Evolutionary conservation across 345 rosid species (phyloP), one percentile per base, ranked within the genome.

Genomic region (Melastoma malabathricum): DNA sequence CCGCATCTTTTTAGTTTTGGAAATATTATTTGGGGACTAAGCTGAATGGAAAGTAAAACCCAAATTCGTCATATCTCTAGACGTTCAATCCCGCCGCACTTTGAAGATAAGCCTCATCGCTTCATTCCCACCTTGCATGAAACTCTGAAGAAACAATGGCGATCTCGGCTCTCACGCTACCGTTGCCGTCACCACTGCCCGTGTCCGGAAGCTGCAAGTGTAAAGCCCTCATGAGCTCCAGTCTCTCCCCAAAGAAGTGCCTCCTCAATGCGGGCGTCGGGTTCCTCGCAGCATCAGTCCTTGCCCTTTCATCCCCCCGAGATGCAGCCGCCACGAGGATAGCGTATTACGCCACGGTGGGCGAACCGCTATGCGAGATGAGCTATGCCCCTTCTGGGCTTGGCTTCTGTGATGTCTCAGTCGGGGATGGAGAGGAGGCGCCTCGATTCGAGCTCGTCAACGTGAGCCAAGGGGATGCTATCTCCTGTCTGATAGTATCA

Each of bases 241-340:
- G 52, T 51, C 48, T 60, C 43, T 13, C 57, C 6, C 22, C 60
- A 14, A 79, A 64, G 39, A 81, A 70, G 15, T 56, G 64, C 15
- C 19, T 74, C 23, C 15, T 69, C 2, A 67, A 71, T 55, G 48
- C 64, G 69, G 89, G 96, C 50, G 47, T 82, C 49, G 94, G 89
- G 46, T 45, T 90, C 43, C 50, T 90, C 63, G 85, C 85, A 5
- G 83, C 98, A 54, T 72, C 89, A 13, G 59, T 80, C 52, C 69
- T 90, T 43, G 65, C 74, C 39, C 53, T 82, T 25, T 59, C 86
- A 25, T 59, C 86, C 0, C 96, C 98, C 0, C 25, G 76, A 25
- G 76, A 84, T 31, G 96, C 96, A 15, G 76, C 84, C 50, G 98
- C 98, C 3, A 90, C 94, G 44, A 73, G 94, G 59, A 71, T 90